Conservation (phyloP, 805 yeast species). For the Aciculoconidium aculeatum region DNA sequence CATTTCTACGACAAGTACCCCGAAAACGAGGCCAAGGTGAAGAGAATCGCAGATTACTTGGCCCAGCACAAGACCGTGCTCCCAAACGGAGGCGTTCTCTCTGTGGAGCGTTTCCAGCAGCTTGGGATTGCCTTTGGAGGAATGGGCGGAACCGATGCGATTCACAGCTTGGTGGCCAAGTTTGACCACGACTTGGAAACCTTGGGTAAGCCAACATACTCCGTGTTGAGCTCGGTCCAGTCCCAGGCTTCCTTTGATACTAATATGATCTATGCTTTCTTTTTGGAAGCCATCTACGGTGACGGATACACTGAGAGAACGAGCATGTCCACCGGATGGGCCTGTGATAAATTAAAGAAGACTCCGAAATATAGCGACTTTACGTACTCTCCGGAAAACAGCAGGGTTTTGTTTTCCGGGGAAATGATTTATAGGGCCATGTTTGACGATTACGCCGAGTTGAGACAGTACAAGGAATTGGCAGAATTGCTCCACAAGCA, state of each 20-base stretch:
- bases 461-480: conserved; percentile 33
- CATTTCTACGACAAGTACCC: conserved; percentile 47
- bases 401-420: conserved; percentile 43
- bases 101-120: conserved; percentile 48
- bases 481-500: conserved; percentile 33
- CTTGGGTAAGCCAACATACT: conserved; percentile 33
- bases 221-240: conserved; percentile 28
- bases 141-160: conserved; percentile 42
- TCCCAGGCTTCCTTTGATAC: conserved; percentile 42
- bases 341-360: conserved; percentile 36
- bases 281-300: conserved; percentile 55
- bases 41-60: conserved; percentile 31
- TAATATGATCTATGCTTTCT: conserved; percentile 47
- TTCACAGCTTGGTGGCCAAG: conserved; percentile 41
- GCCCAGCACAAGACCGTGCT: conserved; percentile 22
- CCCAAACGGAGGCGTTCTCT: conserved; percentile 47
- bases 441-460: conserved; percentile 43
- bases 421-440: conserved; percentile 51
- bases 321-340: conserved; percentile 39
- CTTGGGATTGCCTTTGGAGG: conserved; percentile 49
- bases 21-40: conserved; percentile 36
- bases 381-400: conserved; percentile 3
- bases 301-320: conserved; percentile 26
- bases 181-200: conserved; percentile 33
- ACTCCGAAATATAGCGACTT: conserved; percentile 9